A percentile compares a stretch with the other conserved stretches of the same genome.
Conservation (phyloP, 441 rosid genomes). For the Pelargonium fulgidum region DNA sequence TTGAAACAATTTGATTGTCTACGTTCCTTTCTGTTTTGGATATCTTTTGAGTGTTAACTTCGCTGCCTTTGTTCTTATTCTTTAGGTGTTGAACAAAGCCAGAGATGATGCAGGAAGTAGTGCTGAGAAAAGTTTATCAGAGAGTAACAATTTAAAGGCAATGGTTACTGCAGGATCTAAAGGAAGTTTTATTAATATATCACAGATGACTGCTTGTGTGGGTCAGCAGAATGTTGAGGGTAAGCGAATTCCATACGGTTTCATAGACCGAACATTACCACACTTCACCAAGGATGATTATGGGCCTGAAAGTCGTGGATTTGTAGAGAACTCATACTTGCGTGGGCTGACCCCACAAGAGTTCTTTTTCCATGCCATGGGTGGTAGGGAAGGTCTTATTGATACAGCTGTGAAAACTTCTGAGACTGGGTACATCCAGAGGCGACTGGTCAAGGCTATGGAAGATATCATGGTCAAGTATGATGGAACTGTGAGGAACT, state of each 20-base stretch:
- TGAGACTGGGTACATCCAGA: constrained; percentile 97
- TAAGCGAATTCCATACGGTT: constrained; percentile 93
- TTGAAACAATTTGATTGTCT: constrained; percentile 6
- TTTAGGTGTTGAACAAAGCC: constrained; percentile 87
- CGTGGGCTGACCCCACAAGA: constrained; percentile 99
- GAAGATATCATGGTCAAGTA: constrained; percentile 99
- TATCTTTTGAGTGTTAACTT: background rate
- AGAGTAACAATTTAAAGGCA: constrained; percentile 96
- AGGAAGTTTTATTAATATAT: constrained; percentile 97
- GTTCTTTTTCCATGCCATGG: constrained; percentile 99
- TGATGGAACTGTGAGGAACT: constrained; percentile 97
- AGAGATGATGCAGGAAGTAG: constrained; percentile 99
- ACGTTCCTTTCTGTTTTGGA: constrained; percentile 8
- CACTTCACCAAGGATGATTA: constrained; percentile 94
- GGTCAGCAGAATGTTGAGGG: constrained; percentile 99
- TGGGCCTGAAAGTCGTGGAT: constrained; percentile 99
- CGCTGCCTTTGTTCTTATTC: constrained; percentile 2
- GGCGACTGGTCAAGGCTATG: constrained; percentile 98
- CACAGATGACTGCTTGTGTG: constrained; percentile 99
- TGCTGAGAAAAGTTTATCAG: constrained; percentile 94
- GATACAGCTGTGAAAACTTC: constrained; percentile 99
- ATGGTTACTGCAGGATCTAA: constrained; percentile 99
- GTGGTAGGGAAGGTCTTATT: constrained; percentile 99
- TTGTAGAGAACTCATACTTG: constrained; percentile 93
- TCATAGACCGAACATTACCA: constrained; percentile 81